Evolutionary conservation across 768 basidiomycete genomes (phyloP).

Genomic region (Sutorius australiensis): DNA sequence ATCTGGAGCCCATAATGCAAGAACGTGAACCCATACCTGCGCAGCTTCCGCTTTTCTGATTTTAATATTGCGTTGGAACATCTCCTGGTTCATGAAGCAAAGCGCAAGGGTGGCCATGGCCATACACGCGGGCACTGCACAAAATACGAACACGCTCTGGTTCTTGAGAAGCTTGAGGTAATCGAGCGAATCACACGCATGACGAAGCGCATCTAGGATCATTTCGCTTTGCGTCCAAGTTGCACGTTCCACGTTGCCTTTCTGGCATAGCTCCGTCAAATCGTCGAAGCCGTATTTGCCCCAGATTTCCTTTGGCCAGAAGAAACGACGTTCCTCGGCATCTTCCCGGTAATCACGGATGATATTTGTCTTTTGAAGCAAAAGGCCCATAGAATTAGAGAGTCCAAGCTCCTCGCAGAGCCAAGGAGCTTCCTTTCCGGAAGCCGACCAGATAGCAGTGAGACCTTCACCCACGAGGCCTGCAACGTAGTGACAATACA

Average conservation of each 20-base stretch:
- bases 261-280: conserved; percentile 61
- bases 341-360: conserved; percentile 95
- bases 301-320: conserved; percentile 97
- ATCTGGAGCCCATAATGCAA: background rate
- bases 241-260: conserved; percentile 59
- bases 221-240: conserved; percentile 83
- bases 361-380: conserved; percentile 98
- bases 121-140: conserved; percentile 92
- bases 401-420: conserved; percentile 80
- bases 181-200: conserved; percentile 82
- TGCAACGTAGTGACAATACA: conserved; percentile 98
- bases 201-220: conserved; percentile 83
- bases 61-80: conserved; percentile 89
- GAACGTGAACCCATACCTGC: conserved; percentile 42
- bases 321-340: conserved; percentile 74
- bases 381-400: conserved; percentile 90
- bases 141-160: conserved; percentile 94
- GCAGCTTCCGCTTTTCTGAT: conserved; percentile 93
- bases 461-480: conserved; percentile 96
- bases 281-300: conserved; percentile 69
- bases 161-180: conserved; percentile 84
- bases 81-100: conserved; percentile 89
- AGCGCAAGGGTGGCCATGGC: conserved; percentile 89
- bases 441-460: conserved; percentile 81
- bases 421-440: conserved; percentile 74